Conservation (phyloP, 2,329 filamentous ascomycete species). For the Penicillium sp. region DNA sequence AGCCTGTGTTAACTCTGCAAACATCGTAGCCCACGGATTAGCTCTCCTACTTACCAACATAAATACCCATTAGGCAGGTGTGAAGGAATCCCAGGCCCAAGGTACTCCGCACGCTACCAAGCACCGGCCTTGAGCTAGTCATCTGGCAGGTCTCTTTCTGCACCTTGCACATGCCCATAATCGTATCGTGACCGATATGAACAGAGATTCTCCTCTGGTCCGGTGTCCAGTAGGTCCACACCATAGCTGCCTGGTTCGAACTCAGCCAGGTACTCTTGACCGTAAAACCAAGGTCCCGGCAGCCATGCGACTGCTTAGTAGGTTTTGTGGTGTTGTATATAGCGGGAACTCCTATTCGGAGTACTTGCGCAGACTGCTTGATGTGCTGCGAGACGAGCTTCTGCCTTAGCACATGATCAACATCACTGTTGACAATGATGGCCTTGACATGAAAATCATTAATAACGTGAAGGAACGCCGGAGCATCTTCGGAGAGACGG, state of each 20-base stretch:
- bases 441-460: constrained; percentile 85
- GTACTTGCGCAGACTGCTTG: constrained; percentile 87
- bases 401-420: constrained; percentile 84
- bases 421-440: constrained; percentile 85
- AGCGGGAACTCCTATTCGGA: constrained; percentile 73
- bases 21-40: not conserved
- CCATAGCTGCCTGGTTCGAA: constrained; percentile 74
- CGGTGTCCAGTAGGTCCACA: constrained; percentile 99
- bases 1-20: constrained; percentile 18
- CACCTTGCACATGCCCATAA: constrained; percentile 97
- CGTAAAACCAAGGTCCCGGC: constrained; percentile 79
- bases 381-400: constrained; percentile 89
- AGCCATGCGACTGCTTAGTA: constrained; percentile 82
- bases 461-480: constrained; percentile 85
- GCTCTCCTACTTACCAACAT: constrained; percentile 43
- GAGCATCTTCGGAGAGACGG: constrained; percentile 84
- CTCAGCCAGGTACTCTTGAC: constrained; percentile 83
- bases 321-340: constrained; percentile 92
- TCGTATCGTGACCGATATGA: constrained; percentile 84
- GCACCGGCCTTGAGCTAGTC: constrained; percentile 89
- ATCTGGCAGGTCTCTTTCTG: constrained; percentile 99
- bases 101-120: constrained; percentile 91
- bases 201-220: constrained; percentile 92
- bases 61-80: constrained; percentile 93
- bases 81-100: constrained; percentile 92